Evolutionary conservation across 108 stramenopile species (phyloP).

Genomic region (Seminavis robusta): DNA sequence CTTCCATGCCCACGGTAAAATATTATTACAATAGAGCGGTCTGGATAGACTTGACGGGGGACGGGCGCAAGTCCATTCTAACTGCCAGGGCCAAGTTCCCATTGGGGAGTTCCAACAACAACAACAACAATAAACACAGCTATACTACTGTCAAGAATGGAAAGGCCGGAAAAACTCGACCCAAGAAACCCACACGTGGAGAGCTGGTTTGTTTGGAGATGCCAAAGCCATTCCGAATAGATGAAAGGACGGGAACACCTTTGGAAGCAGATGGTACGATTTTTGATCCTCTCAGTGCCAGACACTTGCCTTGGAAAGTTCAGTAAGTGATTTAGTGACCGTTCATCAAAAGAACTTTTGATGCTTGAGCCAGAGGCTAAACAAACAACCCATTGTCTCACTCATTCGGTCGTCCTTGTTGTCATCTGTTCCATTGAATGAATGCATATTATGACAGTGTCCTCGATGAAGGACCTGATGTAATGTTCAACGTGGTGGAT

Average conservation of each 20-base stretch:
- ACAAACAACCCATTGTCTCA: no score
- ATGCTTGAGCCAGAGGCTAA: no score
- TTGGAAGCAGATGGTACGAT: conserved; percentile 76
- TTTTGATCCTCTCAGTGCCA: conserved; percentile 73
- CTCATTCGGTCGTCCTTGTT: no score
- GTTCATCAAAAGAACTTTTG: no score
- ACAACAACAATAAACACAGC: not conserved
- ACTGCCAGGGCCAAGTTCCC: conserved; percentile 82
- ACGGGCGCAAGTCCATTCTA: conserved; percentile 84
- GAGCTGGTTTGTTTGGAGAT: conserved; percentile 85
- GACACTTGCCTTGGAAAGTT: conserved; percentile 80
- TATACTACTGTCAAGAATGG: not conserved
- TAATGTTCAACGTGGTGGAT: conserved; percentile 94
- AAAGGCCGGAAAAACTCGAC: conserved; percentile 15
- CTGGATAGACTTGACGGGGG: conserved; percentile 90
- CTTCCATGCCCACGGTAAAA: no score
- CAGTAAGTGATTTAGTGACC: conserved; percentile 32
- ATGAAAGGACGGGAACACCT: conserved; percentile 61
- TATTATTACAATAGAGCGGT: conserved; percentile 50
- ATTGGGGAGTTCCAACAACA: conserved; percentile 1
- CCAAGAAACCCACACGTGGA: conserved; percentile 52
- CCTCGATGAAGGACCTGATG: conserved; percentile 90
- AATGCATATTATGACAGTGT: conserved; percentile 49
- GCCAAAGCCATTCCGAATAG: conserved; percentile 65
- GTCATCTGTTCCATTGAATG: no score